These are phyloP conservation scores for Aspergillus bertholletiae DNA, from an alignment of 495 filamentous ascomycete species.

Conservation along the genomic window DNA sequence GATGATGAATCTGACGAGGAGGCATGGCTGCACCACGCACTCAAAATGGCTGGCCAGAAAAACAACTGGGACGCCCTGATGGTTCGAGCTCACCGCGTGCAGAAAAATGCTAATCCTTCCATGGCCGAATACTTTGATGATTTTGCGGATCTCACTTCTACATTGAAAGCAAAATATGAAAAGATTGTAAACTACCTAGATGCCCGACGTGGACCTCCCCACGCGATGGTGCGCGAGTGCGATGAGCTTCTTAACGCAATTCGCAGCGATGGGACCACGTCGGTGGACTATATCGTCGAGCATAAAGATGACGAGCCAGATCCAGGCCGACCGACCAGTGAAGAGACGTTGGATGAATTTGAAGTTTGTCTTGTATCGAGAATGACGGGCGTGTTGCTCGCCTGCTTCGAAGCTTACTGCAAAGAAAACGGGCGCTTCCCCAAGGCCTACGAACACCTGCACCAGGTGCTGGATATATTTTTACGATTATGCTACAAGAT, in stretches of 20 bases:
- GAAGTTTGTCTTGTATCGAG: slow-evolving; percentile 20
- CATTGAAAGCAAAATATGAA: not conserved
- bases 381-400: slow-evolving; percentile 16
- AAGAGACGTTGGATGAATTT: slow-evolving; percentile 15
- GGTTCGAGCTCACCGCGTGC: not conserved
- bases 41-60: not conserved
- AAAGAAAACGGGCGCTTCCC: slow-evolving; percentile 1
- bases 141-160: not conserved
- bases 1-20: not conserved
- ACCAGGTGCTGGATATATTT: slow-evolving; percentile 12
- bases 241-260: slow-evolving; percentile 10
- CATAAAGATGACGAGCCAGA: not conserved
- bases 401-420: slow-evolving; percentile 22
- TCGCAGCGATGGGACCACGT: not conserved
- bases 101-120: not conserved
- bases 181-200: not conserved
- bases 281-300: slow-evolving; percentile 10
- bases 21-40: too few relatives aligned
- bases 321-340: not conserved
- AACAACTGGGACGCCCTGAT: not conserved
- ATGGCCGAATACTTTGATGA: not conserved
- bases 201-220: not conserved
- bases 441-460: slow-evolving; percentile 10
- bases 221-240: not conserved
- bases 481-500: slow-evolving; percentile 12